Percentiles rank a stretch among this genome's conserved stretches.
phyloP scores from a whole-genome alignment of 345 rosid genomes.

The Eutrema japonicum region DNA sequence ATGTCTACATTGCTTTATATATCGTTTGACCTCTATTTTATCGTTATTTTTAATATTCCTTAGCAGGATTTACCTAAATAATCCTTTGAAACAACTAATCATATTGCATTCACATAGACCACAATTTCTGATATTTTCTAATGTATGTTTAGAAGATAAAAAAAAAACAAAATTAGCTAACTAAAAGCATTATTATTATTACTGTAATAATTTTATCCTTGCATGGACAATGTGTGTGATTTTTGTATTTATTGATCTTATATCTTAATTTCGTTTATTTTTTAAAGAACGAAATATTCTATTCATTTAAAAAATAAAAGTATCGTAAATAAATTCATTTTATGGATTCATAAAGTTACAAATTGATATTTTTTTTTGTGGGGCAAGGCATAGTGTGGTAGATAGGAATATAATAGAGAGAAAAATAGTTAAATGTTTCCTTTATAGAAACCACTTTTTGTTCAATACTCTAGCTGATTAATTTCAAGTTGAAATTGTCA shows the following conservation, averaged over 20 bases:
- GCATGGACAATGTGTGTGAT: not conserved
- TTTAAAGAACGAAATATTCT: not conserved
- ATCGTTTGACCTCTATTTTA: conserved; percentile 37
- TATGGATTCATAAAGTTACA: not conserved
- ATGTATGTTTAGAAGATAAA: not conserved
- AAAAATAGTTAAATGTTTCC: conserved; percentile 33
- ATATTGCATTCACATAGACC: conserved; percentile 20
- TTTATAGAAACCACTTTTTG: conserved; percentile 41
- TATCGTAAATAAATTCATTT: not conserved
- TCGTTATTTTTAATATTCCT: conserved; percentile 17
- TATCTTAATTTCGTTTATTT: too few species aligned
- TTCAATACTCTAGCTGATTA: conserved; percentile 17
- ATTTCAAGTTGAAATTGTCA: conserved; percentile 38
- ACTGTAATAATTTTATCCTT: not conserved
- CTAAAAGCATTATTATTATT: not conserved
- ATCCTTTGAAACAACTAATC: not conserved
- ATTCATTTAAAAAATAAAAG: not conserved
- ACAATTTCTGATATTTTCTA: not conserved
- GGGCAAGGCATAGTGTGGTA: conserved; percentile 24
- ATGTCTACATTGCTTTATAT: conserved; percentile 33
- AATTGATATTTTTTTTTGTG: not conserved
- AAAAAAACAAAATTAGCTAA: not conserved
- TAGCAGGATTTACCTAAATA: not conserved
- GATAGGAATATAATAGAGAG: conserved; percentile 31
- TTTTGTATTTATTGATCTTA: not conserved